These are phyloP conservation scores for Penicillium angulare DNA, from an alignment of 495 filamentous ascomycete species.

Conservation along the genomic window DNA sequence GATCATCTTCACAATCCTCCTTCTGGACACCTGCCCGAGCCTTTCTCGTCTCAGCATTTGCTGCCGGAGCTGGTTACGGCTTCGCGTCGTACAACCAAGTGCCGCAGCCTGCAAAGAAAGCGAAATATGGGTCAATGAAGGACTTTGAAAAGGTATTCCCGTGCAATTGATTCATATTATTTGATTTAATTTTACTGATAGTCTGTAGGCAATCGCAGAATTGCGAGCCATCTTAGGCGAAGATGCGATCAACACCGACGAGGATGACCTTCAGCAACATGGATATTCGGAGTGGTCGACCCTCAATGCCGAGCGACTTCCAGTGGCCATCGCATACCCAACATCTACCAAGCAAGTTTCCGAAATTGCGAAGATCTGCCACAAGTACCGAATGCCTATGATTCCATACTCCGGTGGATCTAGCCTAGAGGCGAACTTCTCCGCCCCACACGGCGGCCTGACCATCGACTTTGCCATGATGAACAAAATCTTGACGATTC, in stretches of 20 bases:
- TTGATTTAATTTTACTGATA: background rate
- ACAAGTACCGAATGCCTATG: conserved; percentile 82
- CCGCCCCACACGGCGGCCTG: conserved; percentile 79
- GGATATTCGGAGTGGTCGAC: conserved; percentile 91
- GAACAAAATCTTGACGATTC: conserved; percentile 75
- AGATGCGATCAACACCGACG: conserved; percentile 45
- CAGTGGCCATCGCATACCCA: conserved; percentile 80
- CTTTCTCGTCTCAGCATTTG: conserved; percentile 32
- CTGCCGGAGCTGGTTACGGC: conserved; percentile 38
- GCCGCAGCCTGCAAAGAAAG: conserved; percentile 13
- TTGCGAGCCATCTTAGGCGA: conserved; percentile 10
- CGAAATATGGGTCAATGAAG: conserved; percentile 39
- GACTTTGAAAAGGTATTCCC: conserved; percentile 51
- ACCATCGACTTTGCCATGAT: conserved; percentile 87
- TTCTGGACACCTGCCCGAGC: conserved; percentile 35
- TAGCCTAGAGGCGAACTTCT: conserved; percentile 86
- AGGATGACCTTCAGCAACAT: conserved; percentile 76
- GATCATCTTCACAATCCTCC: conserved; percentile 15
- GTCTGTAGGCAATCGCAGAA: conserved; percentile 2
- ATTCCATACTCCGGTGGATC: conserved; percentile 82
- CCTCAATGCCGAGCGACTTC: conserved; percentile 71
- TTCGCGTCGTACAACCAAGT: conserved; percentile 24
- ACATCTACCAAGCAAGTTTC: conserved; percentile 78
- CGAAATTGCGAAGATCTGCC: conserved; percentile 74
- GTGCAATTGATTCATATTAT: conserved; percentile 51